Percentiles rank a stretch among this genome's conserved stretches.
phyloP scores from a whole-genome alignment of 345 rosid species.

The Rhodamnia argentea region DNA sequence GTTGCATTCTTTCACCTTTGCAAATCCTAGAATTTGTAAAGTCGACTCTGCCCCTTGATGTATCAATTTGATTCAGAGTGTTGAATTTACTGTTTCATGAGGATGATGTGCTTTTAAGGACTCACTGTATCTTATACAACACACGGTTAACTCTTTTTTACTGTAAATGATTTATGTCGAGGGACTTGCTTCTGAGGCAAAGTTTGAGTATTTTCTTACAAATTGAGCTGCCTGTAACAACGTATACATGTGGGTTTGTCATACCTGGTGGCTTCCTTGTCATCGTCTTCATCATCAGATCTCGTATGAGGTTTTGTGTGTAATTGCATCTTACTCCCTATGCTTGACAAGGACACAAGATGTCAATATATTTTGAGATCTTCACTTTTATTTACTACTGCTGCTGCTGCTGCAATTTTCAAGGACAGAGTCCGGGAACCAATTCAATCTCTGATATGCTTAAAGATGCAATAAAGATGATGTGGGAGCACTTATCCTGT shows the following conservation, averaged over 20 bases:
- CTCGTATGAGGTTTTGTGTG: neutral
- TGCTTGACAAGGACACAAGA: neutral
- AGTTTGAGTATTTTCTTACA: neutral
- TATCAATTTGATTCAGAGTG: neutral
- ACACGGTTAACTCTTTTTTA: neutral
- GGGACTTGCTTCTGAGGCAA: neutral
- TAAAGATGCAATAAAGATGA: constrained; percentile 21
- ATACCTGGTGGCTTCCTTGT: neutral
- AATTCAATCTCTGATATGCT: constrained; percentile 13
- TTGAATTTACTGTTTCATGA: neutral
- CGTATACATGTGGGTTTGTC: neutral
- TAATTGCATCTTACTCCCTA: neutral
- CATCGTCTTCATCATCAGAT: neutral
- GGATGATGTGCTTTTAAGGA: neutral
- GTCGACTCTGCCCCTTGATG: neutral
- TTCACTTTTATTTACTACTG: neutral
- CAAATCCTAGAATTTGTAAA: neutral
- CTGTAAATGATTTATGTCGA: neutral
- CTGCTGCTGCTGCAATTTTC: neutral
- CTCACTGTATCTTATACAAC: neutral
- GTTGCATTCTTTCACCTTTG: neutral
- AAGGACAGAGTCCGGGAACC: constrained; percentile 14
- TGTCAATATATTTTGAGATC: neutral
- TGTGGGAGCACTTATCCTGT: constrained; percentile 23
- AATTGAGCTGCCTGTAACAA: neutral